phyloP scores from a whole-genome alignment of 768 basidiomycete genomes.

The Gymnopilus junonius region DNA sequence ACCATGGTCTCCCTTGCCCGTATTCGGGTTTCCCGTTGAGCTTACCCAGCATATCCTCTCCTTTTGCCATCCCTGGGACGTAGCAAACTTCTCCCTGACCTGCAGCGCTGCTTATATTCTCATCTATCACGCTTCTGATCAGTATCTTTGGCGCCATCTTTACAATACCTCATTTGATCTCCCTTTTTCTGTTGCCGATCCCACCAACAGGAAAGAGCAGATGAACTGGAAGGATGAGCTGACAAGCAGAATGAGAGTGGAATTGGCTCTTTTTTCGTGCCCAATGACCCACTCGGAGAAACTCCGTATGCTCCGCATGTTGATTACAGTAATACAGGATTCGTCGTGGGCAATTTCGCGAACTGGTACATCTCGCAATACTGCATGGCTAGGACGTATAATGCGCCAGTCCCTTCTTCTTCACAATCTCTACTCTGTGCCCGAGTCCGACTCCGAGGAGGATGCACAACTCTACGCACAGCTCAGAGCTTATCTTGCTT shows the following conservation, averaged over 20 bases:
- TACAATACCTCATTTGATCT: slow-evolving; percentile 70
- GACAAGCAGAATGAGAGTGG: slow-evolving; percentile 46
- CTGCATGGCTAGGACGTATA: slow-evolving; percentile 49
- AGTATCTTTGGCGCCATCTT: slow-evolving; percentile 70
- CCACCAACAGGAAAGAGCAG: slow-evolving; percentile 7
- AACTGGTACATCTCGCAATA: slow-evolving; percentile 40
- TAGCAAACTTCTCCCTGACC: slow-evolving; percentile 62
- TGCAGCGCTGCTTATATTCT: slow-evolving; percentile 52
- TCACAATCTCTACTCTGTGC: slow-evolving; percentile 19
- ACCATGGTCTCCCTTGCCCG: slow-evolving; percentile 8
- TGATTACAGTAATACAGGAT: slow-evolving; percentile 45
- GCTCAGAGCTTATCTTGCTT: slow-evolving; percentile 52
- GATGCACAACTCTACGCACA: slow-evolving; percentile 42
- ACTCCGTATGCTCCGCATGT: slow-evolving; percentile 38
- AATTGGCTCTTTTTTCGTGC: slow-evolving; percentile 26
- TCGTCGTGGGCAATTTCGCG: slow-evolving; percentile 27
- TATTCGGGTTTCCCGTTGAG: slow-evolving; percentile 57
- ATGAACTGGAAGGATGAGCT: slow-evolving; percentile 41
- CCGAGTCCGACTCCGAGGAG: slow-evolving; percentile 14
- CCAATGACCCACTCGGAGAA: slow-evolving; percentile 28
- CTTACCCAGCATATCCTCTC: slow-evolving; percentile 60
- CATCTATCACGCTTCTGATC: slow-evolving; percentile 54
- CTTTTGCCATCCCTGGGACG: slow-evolving; percentile 59
- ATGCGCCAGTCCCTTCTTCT: slow-evolving; percentile 45
- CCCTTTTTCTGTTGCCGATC: slow-evolving; percentile 44